Percentiles rank a stretch among this genome's conserved stretches.
phyloP scores from a whole-genome alignment of 306 rosid genomes.

The Albizia julibrissin region DNA sequence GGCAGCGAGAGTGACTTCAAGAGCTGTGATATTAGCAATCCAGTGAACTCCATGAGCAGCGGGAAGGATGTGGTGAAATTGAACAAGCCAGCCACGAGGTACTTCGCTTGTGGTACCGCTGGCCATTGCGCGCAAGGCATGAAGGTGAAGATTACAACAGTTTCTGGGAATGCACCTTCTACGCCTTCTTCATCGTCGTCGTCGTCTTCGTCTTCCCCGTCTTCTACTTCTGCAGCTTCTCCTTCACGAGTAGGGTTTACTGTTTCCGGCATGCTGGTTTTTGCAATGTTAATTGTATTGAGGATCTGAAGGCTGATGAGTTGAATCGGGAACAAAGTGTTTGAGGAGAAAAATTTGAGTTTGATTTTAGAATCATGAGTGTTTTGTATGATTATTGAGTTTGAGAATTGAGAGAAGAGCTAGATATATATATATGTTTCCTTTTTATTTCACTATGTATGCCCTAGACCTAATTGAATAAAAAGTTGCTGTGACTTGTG shows the following conservation, averaged over 20 bases:
- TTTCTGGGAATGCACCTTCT: slow-evolving; percentile 47
- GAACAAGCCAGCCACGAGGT: slow-evolving; percentile 49
- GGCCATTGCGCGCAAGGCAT: slow-evolving; percentile 87
- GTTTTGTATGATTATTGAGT: neutral
- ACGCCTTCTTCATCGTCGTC: slow-evolving; percentile 47
- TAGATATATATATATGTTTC: neutral
- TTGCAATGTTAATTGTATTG: slow-evolving; percentile 34
- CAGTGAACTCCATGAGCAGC: slow-evolving; percentile 53
- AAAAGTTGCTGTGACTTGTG: neutral
- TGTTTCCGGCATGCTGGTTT: slow-evolving; percentile 24
- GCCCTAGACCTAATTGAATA: neutral
- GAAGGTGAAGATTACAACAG: slow-evolving; percentile 67
- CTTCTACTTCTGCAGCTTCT: slow-evolving; percentile 36
- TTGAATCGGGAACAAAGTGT: neutral
- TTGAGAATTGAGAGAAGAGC: neutral
- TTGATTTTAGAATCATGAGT: neutral
- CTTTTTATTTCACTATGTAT: neutral
- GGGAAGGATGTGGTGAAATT: slow-evolving; percentile 49
- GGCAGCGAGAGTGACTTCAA: slow-evolving; percentile 62
- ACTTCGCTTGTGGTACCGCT: slow-evolving; percentile 76
- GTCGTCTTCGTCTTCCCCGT: slow-evolving; percentile 29
- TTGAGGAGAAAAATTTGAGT: neutral
- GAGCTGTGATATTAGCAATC: slow-evolving; percentile 61
- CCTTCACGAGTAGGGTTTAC: slow-evolving; percentile 27
- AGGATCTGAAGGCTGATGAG: neutral